A percentile compares a stretch with the other conserved stretches of the same genome.
Evolutionary conservation across 495 filamentous ascomycete species (phyloP).

Genomic region (Hypoxylon fragiforme): DNA sequence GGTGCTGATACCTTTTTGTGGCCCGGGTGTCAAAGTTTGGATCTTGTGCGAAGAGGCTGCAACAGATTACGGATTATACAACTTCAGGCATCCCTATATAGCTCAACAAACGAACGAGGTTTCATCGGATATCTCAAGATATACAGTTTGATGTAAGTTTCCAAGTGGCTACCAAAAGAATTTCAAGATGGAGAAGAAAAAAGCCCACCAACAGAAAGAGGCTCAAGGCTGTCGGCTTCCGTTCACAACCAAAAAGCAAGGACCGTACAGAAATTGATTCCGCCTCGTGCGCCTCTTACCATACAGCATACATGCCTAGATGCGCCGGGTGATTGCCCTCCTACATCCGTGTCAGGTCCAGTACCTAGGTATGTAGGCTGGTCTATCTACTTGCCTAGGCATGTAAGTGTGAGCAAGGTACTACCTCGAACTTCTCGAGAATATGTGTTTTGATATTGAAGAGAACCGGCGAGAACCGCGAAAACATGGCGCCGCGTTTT

Average conservation of each 20-base stretch:
- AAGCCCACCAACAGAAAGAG: constrained; percentile 8
- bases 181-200: constrained; percentile 1
- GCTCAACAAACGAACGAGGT: background rate
- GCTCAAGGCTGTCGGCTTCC: constrained; percentile 9
- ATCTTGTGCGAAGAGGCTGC: background rate
- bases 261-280: background rate
- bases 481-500: constrained; percentile 12
- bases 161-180: background rate
- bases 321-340: constrained; percentile 17
- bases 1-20: constrained; percentile 8
- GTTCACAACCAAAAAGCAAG: background rate
- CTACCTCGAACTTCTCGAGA: background rate
- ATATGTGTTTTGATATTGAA: background rate
- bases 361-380: constrained; percentile 4
- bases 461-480: constrained; percentile 8
- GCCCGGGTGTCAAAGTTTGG: constrained; percentile 11
- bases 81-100: constrained; percentile 2
- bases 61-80: background rate
- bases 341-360: constrained; percentile 10
- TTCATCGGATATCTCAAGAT: constrained; percentile 6
- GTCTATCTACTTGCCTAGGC: background rate
- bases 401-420: constrained; percentile 1
- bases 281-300: constrained; percentile 6
- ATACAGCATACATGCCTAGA: background rate
- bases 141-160: constrained; percentile 8